A percentile compares a stretch with the other conserved stretches of the same genome.
These are phyloP conservation scores for Colletotrichum ledebouriae DNA, from an alignment of 2,329 filamentous ascomycete genomes.

Conservation along the genomic window DNA sequence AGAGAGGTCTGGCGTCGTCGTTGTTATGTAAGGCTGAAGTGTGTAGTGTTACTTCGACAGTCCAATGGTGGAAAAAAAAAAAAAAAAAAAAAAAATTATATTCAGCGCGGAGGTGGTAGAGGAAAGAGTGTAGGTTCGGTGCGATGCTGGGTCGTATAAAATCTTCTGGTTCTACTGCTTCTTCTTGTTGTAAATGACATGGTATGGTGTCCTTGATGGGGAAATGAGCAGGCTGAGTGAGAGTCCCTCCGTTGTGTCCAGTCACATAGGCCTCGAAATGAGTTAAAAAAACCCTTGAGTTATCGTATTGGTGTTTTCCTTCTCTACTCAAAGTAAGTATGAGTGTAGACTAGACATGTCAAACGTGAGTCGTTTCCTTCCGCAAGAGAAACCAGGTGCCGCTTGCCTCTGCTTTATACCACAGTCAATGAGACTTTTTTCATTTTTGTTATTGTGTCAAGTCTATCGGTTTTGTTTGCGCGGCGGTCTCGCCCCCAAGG, in stretches of 20 bases:
- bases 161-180: conserved; percentile 13
- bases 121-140: not conserved
- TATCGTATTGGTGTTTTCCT: too few species aligned
- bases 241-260: too few species aligned
- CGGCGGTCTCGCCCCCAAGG: conserved; percentile 14
- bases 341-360: too few species aligned
- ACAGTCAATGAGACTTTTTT: not conserved
- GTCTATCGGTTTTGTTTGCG: not conserved
- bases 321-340: too few species aligned
- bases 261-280: too few species aligned
- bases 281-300: too few species aligned
- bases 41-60: not conserved
- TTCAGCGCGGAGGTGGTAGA: conserved; percentile 29
- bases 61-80: not conserved
- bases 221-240: not conserved
- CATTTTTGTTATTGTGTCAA: too few species aligned
- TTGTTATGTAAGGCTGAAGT: not conserved
- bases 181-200: conserved; percentile 38
- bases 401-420: conserved; percentile 21
- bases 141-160: not conserved
- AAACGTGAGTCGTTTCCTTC: not conserved
- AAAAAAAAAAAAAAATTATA: not conserved
- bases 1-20: too few species aligned
- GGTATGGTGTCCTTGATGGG: conserved; percentile 9
- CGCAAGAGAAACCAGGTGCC: not conserved